These are phyloP conservation scores for Pseudocercospora pini-densiflorae DNA, from an alignment of 2,329 filamentous ascomycete genomes.

Conservation along the genomic window DNA sequence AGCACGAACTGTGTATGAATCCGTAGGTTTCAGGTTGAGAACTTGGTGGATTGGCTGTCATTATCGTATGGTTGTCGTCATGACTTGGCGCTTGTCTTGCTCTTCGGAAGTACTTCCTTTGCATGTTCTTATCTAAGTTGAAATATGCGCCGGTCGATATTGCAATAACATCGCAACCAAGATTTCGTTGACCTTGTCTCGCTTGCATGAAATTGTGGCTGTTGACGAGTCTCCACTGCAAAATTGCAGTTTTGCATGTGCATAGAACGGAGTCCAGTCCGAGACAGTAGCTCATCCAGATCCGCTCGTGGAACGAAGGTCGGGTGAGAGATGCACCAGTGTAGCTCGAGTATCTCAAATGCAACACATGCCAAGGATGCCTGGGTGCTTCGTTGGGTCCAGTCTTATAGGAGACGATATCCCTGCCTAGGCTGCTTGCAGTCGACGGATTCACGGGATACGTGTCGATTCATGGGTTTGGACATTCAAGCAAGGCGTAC, in stretches of 20 bases:
- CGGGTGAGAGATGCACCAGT: neutral
- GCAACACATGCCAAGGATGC: neutral
- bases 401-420: neutral
- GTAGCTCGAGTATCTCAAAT: neutral
- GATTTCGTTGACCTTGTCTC: neutral
- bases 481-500: neutral
- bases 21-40: conserved; percentile 2
- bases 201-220: neutral
- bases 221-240: neutral
- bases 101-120: neutral
- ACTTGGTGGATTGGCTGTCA: neutral
- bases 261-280: neutral
- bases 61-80: conserved; percentile 2
- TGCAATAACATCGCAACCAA: neutral
- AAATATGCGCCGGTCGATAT: neutral
- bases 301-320: neutral
- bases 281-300: neutral
- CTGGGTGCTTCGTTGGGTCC: neutral
- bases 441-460: neutral
- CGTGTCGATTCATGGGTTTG: neutral
- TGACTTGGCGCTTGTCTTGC: neutral
- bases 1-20: neutral
- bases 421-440: neutral
- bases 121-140: neutral
- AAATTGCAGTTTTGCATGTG: neutral